Conservation (phyloP, 495 filamentous ascomycete genomes). For the Xylaria venustula region DNA sequence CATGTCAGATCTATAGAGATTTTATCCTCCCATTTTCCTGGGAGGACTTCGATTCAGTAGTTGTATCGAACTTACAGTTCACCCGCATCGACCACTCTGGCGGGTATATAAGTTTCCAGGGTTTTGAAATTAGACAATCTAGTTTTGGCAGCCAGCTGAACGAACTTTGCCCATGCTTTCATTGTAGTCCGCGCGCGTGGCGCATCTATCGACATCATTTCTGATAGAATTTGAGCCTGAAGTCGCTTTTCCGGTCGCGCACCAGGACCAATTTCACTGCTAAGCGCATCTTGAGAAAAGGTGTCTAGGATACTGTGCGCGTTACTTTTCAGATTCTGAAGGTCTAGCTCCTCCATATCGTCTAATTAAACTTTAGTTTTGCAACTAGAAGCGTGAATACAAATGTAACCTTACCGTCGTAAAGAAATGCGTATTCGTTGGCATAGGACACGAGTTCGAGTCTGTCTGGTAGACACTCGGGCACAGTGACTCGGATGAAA, state of each 20-base stretch:
- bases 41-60: background rate
- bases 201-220: conserved; percentile 26
- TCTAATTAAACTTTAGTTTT: background rate
- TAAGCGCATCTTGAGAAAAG: background rate
- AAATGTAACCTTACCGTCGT: conserved; percentile 33
- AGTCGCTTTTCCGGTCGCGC: background rate
- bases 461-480: conserved; percentile 42
- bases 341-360: background rate
- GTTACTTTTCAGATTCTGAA: background rate
- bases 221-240: conserved; percentile 12
- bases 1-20: background rate
- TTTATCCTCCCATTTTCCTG: too few species aligned
- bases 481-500: conserved; percentile 25
- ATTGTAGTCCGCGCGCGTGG: conserved; percentile 11
- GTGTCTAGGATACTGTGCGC: background rate
- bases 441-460: conserved; percentile 42
- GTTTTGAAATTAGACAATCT: conserved; percentile 4
- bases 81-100: background rate
- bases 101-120: conserved; percentile 16
- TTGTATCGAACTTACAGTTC: background rate
- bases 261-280: background rate
- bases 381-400: background rate
- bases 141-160: conserved; percentile 12
- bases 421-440: conserved; percentile 41
- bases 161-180: conserved; percentile 23